phyloP scores from a whole-genome alignment of 208 protist genomes.

The Wallacemonas sp. region DNA sequence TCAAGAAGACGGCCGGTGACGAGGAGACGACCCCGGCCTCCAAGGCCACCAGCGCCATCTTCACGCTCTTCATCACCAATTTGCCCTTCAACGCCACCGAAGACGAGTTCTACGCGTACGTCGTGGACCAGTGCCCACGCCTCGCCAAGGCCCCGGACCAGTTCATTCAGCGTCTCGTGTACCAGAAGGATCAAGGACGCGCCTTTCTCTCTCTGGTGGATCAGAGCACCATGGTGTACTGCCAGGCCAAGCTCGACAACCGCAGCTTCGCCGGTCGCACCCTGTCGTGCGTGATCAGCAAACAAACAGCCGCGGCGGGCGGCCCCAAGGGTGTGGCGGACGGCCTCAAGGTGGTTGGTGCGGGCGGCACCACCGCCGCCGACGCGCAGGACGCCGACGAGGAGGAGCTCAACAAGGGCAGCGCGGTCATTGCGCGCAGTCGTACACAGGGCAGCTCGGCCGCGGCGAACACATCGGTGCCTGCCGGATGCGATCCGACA shows the following conservation, averaged over 20 bases:
- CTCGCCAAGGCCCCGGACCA: slow-evolving; percentile 95
- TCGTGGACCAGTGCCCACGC: slow-evolving; percentile 85
- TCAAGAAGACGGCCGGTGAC: background rate
- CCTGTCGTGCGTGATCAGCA: slow-evolving; percentile 76
- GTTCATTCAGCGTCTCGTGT: slow-evolving; percentile 79
- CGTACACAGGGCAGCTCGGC: slow-evolving; percentile 7
- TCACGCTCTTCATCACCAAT: slow-evolving; percentile 90
- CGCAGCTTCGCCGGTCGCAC: slow-evolving; percentile 55
- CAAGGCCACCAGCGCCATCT: slow-evolving; percentile 23
- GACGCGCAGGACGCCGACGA: slow-evolving; percentile 22
- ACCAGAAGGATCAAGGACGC: slow-evolving; percentile 94
- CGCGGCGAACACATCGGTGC: slow-evolving; percentile 29
- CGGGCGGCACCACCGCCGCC: background rate
- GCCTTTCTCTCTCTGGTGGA: slow-evolving; percentile 90
- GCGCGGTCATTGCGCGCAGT: slow-evolving; percentile 30
- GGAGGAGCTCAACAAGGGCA: slow-evolving; percentile 27
- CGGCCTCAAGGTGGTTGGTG: too few species aligned
- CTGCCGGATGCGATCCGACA: slow-evolving; percentile 79
- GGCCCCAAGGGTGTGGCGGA: background rate
- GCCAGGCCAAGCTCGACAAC: slow-evolving; percentile 57
- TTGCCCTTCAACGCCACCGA: slow-evolving; percentile 79
- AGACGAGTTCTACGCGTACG: slow-evolving; percentile 70
- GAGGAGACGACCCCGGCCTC: too few species aligned
- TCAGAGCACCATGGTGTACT: slow-evolving; percentile 57
- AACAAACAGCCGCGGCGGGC: slow-evolving; percentile 44